Conservation (phyloP, 2,329 filamentous ascomycete species). For the Orbilia oligospora region DNA sequence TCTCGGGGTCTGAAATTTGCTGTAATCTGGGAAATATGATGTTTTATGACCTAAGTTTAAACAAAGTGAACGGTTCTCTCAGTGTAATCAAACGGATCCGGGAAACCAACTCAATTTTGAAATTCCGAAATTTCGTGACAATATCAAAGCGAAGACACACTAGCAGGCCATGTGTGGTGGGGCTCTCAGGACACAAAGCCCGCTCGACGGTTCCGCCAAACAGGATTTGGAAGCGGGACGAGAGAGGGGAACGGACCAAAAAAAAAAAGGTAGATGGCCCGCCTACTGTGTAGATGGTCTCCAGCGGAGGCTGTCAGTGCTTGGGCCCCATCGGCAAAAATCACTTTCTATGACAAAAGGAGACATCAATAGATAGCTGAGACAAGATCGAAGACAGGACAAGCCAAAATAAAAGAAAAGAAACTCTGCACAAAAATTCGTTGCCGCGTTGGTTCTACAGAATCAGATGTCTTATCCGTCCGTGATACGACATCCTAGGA, state of each 20-base stretch:
- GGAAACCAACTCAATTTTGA: slow-evolving; percentile 9
- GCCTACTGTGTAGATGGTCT: slow-evolving; percentile 50
- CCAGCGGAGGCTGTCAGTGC: slow-evolving; percentile 49
- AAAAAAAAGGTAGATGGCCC: slow-evolving; percentile 30
- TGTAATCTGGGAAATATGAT: slow-evolving; percentile 44
- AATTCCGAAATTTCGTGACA: background rate
- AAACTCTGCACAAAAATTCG: slow-evolving; percentile 5
- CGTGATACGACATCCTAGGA: slow-evolving; percentile 5
- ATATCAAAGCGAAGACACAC: slow-evolving; percentile 23
- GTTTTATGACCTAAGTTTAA: slow-evolving; percentile 13
- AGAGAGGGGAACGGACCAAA: slow-evolving; percentile 29
- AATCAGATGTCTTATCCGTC: slow-evolving; percentile 22
- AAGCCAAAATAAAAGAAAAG: slow-evolving; percentile 18
- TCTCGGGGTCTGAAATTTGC: slow-evolving; percentile 33
- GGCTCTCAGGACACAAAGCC: slow-evolving; percentile 18
- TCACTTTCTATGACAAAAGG: slow-evolving; percentile 6
- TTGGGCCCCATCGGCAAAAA: slow-evolving; percentile 44
- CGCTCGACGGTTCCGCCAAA: slow-evolving; percentile 60
- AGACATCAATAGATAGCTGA: slow-evolving; percentile 15
- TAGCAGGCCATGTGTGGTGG: slow-evolving; percentile 26
- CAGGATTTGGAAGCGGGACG: slow-evolving; percentile 61
- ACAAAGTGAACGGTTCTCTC: slow-evolving; percentile 7
- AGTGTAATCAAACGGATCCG: slow-evolving; percentile 5
- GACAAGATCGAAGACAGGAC: background rate
- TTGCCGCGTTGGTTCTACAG: background rate